Percentiles rank a stretch among this genome's conserved stretches.
Evolutionary conservation across 2,329 filamentous ascomycete genomes (phyloP).

Genomic region (Fusarium verticillioides): DNA sequence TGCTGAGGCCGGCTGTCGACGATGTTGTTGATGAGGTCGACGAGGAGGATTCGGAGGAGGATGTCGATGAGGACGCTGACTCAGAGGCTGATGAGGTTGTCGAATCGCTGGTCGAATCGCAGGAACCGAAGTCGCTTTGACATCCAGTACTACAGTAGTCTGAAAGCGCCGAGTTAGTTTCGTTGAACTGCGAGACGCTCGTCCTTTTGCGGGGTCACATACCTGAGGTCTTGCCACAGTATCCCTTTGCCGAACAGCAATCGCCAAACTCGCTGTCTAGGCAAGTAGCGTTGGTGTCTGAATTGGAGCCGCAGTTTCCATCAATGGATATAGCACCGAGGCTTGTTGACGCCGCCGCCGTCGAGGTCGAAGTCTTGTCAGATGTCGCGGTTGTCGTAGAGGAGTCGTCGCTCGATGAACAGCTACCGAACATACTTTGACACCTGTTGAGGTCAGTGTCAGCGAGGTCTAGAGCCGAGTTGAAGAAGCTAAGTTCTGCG

Average conservation of each 20-base stretch:
- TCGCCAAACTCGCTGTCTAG: neutral
- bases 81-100: neutral
- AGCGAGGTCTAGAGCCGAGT: accelerated
- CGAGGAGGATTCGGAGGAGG: neutral
- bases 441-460: neutral
- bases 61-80: neutral
- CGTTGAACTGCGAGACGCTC: accelerated
- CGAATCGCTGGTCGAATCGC: neutral
- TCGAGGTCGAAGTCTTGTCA: neutral
- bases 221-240: neutral
- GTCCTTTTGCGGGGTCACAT: neutral
- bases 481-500: neutral
- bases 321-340: neutral
- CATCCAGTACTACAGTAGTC: neutral
- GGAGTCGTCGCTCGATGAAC: neutral
- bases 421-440: neutral
- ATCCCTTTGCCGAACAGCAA: neutral
- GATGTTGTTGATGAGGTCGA: neutral
- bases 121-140: neutral
- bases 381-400: neutral
- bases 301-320: neutral
- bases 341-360: neutral
- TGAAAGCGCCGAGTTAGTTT: neutral
- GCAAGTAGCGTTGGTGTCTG: neutral
- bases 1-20: neutral